phyloP scores from a whole-genome alignment of 139 green algal genomes.

The Deuterostichococcus epilithicus region DNA sequence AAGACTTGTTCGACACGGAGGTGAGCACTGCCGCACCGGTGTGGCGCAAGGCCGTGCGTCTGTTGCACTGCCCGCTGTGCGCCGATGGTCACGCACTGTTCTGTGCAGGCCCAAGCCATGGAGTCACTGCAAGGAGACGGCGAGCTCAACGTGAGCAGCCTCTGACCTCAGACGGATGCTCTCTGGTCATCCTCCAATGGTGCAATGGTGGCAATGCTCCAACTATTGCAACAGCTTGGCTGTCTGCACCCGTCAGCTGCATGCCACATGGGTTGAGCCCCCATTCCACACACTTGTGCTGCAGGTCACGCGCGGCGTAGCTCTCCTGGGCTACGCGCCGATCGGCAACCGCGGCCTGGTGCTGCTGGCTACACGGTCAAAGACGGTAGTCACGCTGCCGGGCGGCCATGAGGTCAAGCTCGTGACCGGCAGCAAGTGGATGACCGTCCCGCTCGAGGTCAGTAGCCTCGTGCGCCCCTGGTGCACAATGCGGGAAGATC shows the following conservation, averaged over 20 bases:
- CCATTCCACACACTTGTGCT: neutral
- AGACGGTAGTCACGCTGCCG: constrained; percentile 68
- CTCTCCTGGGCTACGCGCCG: constrained; percentile 81
- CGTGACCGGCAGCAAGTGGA: constrained; percentile 76
- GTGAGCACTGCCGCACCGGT: constrained; percentile 22
- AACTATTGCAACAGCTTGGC: neutral
- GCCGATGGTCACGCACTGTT: neutral
- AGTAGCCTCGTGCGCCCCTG: no score
- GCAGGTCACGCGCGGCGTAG: constrained; percentile 43
- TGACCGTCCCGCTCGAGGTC: constrained; percentile 72
- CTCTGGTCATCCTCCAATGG: no score
- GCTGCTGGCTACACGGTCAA: constrained; percentile 76
- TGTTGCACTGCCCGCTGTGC: neutral
- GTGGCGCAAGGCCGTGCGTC: no score
- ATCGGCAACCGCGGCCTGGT: constrained; percentile 67
- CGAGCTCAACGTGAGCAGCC: neutral
- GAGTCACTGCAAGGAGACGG: constrained; percentile 2
- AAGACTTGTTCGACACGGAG: constrained; percentile 50
- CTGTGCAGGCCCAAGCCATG: constrained; percentile 13
- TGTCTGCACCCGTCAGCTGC: no score
- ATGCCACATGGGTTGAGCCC: no score
- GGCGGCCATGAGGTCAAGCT: constrained; percentile 83
- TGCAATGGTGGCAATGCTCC: no score
- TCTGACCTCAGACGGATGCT: no score
- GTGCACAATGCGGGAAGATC: no score